Evolutionary conservation across 805 yeast species (phyloP).

Genomic region (Suhomyces xylopsoci): DNA sequence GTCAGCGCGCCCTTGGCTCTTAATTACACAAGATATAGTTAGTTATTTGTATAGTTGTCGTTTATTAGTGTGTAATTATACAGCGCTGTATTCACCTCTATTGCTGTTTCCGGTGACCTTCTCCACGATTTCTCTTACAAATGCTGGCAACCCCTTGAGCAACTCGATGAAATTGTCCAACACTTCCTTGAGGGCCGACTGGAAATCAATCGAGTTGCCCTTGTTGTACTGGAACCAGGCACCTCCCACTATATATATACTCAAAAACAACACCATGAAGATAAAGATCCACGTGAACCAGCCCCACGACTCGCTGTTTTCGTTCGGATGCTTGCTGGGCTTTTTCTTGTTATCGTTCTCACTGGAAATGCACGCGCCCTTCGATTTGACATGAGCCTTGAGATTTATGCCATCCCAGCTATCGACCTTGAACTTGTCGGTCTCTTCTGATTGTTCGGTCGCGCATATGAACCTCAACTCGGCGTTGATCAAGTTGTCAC

Average conservation of each 20-base stretch:
- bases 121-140: constrained; percentile 62
- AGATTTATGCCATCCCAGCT: constrained; percentile 38
- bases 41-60: neutral
- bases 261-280: constrained; percentile 62
- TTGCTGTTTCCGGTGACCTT: constrained; percentile 59
- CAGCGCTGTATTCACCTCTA: constrained; percentile 93
- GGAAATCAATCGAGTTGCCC: constrained; percentile 67
- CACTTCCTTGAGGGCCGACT: constrained; percentile 70
- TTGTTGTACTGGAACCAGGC: constrained; percentile 76
- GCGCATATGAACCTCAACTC: constrained; percentile 48
- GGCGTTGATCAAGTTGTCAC: constrained; percentile 50
- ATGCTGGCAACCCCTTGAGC: constrained; percentile 58
- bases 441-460: constrained; percentile 16
- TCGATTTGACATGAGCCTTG: constrained; percentile 27
- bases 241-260: constrained; percentile 68
- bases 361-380: constrained; percentile 39
- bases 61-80: constrained; percentile 37
- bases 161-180: constrained; percentile 63
- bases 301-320: constrained; percentile 60
- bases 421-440: constrained; percentile 23
- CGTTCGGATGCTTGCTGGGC: constrained; percentile 16
- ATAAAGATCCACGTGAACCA: constrained; percentile 82
- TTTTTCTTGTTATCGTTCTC: constrained; percentile 27
- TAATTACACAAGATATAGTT: neutral
- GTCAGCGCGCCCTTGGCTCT: neutral